Base-by-base conservation (phyloP, 2,329 filamentous ascomycete genomes). In the Aspergillus niger region DNA sequence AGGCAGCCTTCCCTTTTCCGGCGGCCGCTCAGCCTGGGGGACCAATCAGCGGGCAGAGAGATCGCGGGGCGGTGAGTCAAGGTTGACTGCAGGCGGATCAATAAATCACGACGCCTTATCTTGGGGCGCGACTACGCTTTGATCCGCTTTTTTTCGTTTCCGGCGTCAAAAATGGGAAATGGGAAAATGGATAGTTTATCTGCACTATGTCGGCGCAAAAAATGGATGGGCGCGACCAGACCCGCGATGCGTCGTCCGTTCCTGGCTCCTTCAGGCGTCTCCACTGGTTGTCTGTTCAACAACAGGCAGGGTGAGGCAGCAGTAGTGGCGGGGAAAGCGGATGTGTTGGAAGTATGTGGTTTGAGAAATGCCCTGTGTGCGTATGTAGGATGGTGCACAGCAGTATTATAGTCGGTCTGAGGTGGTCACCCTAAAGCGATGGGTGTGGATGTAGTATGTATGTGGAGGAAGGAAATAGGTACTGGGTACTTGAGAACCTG, bases 31-130 rank as follows among this genome's bases (percentile, higher is more conserved):
- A 59, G 32, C 5, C 32, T 36, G 58, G 64, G 63, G 59, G 60
- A 20, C 71, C 71, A 73, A 70, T 74, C 63, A 69, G 32, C 61
- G 38, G 58, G 56, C 15, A 56, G 60, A 63, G 43, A 48, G 39
- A 24, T 48, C 30, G 55, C 26, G 63, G 61, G 68, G 72, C 71
- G 72, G 72, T 74, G 71, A 66, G 66, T 67, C 61, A 59, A 59
- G 43, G 41, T 51, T 24, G 36, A 43, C 61, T 57, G 61, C 53
- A 58, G 55, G 57, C 50, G 56, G 56, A 58, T 59, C 41, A 54
- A 54, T 55, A 57, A 36, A 61, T 44, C 20, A 50, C 38, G 32
- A 36, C 60, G 62, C 62, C 62, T 61, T 63, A 63, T 63, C 62
- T 62, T 50, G 47, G 47, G 47, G 26, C 26, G 26, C 26, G 26